These are phyloP conservation scores for Mallotus japonicus DNA, from an alignment of 441 rosid species.

Conservation along the genomic window DNA sequence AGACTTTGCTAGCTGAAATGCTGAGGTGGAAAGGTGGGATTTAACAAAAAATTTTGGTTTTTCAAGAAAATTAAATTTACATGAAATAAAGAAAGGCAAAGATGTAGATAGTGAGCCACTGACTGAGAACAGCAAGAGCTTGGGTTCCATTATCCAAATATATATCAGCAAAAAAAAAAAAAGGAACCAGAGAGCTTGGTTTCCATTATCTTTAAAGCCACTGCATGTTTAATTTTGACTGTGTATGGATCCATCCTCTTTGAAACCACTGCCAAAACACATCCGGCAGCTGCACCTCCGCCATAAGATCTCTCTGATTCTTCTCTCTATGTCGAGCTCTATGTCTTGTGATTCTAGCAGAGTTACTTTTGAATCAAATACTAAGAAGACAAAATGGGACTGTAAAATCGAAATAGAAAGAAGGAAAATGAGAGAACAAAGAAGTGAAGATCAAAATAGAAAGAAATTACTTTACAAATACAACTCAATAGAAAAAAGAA, in stretches of 20 bases:
- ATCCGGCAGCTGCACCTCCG: too few species aligned
- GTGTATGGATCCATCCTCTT: too few species aligned
- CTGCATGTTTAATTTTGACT: too few species aligned
- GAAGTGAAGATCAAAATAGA: constrained; percentile 19
- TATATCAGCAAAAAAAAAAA: not conserved
- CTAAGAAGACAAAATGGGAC: constrained; percentile 27
- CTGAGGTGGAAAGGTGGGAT: constrained; percentile 37
- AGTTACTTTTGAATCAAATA: constrained; percentile 38
- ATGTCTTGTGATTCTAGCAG: constrained; percentile 49
- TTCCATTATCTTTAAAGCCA: too few species aligned
- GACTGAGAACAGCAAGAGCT: constrained; percentile 40
- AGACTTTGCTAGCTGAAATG: constrained; percentile 42
- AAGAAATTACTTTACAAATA: too few species aligned
- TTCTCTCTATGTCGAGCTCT: constrained; percentile 29
- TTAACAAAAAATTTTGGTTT: constrained; percentile 39
- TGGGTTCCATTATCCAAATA: constrained; percentile 49
- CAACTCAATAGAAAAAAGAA: too few species aligned
- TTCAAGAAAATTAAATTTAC: constrained; percentile 45
- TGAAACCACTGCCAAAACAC: too few species aligned
- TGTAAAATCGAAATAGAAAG: too few species aligned
- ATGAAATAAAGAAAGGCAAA: constrained; percentile 50
- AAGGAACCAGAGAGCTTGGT: not conserved
- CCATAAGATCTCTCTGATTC: constrained; percentile 28
- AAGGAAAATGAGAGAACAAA: constrained; percentile 27
- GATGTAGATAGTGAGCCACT: constrained; percentile 31